Conservation (phyloP, 176 grass and related monocot genomes). For the Poa pratensis region DNA sequence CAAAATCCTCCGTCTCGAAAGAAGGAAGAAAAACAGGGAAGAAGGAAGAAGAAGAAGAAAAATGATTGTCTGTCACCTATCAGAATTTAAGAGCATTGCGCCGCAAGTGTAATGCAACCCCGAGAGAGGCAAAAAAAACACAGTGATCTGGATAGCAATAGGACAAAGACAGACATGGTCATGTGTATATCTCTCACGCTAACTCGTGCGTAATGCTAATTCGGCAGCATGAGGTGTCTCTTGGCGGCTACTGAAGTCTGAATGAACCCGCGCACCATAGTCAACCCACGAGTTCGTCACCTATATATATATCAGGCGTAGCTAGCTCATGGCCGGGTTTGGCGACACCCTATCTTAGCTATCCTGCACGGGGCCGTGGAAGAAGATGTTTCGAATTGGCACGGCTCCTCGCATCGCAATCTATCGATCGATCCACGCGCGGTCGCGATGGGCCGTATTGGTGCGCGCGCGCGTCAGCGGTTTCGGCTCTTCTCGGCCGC, state of each 20-base stretch:
- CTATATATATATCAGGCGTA: not conserved
- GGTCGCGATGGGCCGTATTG: not conserved
- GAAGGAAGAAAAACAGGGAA: not conserved
- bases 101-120: not conserved
- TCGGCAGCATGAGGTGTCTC: not conserved
- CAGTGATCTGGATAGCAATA: not conserved
- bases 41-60: too few species aligned
- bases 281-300: slow-evolving; percentile 20
- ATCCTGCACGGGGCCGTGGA: not conserved
- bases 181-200: not conserved
- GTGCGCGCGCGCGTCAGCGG: not conserved
- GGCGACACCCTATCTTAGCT: not conserved
- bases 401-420: not conserved
- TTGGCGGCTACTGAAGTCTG: slow-evolving; percentile 1
- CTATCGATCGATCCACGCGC: slow-evolving; percentile 10
- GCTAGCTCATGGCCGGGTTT: slow-evolving; percentile 3
- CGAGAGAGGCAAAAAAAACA: not conserved
- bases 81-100: not conserved
- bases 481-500: not conserved
- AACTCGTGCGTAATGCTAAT: not conserved
- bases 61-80: not conserved
- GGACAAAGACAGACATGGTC: not conserved
- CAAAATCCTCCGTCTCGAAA: not conserved
- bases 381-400: not conserved
- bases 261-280: not conserved